Evolutionary conservation across 2,329 filamentous ascomycete species (phyloP), one percentile per base, ranked within the genome.

Genomic region (Aspergillus transmontanensis): DNA sequence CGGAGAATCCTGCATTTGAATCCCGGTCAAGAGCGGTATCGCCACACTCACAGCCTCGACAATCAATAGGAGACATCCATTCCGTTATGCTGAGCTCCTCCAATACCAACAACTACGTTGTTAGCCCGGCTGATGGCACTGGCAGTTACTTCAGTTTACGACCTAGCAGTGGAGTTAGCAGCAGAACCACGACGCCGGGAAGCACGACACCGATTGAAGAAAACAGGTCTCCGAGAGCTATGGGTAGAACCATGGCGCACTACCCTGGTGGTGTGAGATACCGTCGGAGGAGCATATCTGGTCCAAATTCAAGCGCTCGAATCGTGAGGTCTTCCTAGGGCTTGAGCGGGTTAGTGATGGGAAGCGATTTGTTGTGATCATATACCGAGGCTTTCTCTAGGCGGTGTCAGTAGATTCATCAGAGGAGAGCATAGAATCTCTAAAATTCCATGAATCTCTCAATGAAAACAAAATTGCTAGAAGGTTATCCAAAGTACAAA

Each of bases 231-330:
- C 53, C 65, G n/a, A 50, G 46, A 53, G 55, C 62, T 10, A 51
- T 66, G n/a, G 64, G 65, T 16, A 54, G 69, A 2, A 59, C 68
- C n/a, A 69, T 73, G 63, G 66, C 67, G 21, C 71, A 73, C 64
- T 71, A 74, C 64, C 64, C 68, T 39, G 65, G 66, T 6, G 67
- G 72, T 6, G 63, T 69, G 41, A 66, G 71, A 14, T 65, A 71
- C 63, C 69, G 71, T 26, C 68, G 71, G 30, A 68, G 71, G 54
- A 73, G 70, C 62, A 61, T 70, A 34, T 67, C 71, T 23, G 69
- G 71, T n/a, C 64, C 64, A 19, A 64, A 71, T 66, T 64, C 65
- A 14, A 43, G 51, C 16, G 46, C 61, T 56, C 57, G 51, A 54
- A 45, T 57, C 28, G 26, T 28, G 43, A 51, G 57, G 21, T 21